Evolutionary conservation across 495 filamentous ascomycete species (phyloP).

Genomic region (Lepidopterella palustris): DNA sequence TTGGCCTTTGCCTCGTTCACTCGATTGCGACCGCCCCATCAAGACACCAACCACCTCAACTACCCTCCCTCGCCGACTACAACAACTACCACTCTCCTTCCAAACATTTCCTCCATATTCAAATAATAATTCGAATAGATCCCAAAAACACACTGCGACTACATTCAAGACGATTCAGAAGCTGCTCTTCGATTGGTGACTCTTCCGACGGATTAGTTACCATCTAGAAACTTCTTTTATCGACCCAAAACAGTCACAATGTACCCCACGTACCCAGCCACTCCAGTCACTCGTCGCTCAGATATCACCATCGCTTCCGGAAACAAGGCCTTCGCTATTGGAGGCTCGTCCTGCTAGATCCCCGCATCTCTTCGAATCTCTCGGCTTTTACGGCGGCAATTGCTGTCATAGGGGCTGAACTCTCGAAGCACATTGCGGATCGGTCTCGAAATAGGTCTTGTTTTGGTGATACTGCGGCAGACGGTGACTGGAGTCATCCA

Average conservation of each 20-base stretch:
- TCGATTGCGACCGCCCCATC: conserved; percentile 26
- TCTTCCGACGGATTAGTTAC: conserved; percentile 3
- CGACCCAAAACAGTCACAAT: conserved; percentile 23
- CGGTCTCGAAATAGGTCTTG: conserved; percentile 26
- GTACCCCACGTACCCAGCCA: conserved; percentile 13
- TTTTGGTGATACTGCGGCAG: conserved; percentile 30
- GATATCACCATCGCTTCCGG: conserved; percentile 22
- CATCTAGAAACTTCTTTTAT: conserved; percentile 21
- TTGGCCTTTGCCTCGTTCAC: conserved; percentile 25
- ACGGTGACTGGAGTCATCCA: conserved; percentile 31
- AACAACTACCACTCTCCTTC: not conserved
- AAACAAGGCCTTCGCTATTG: conserved; percentile 25
- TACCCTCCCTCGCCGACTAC: conserved; percentile 7
- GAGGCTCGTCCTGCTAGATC: conserved; percentile 24
- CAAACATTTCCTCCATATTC: not conserved
- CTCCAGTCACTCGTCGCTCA: conserved; percentile 33
- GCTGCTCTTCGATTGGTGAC: conserved; percentile 20
- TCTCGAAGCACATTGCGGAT: conserved; percentile 22
- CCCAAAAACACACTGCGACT: not conserved
- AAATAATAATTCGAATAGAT: conserved; percentile 10
- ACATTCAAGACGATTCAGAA: conserved; percentile 12
- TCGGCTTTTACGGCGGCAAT: conserved; percentile 22
- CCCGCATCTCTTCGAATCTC: conserved; percentile 20
- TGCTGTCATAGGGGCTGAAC: conserved; percentile 18
- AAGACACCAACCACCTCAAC: conserved; percentile 10